Base-by-base conservation (phyloP, 2,329 filamentous ascomycete genomes). In the Dactylellina leptospora region DNA sequence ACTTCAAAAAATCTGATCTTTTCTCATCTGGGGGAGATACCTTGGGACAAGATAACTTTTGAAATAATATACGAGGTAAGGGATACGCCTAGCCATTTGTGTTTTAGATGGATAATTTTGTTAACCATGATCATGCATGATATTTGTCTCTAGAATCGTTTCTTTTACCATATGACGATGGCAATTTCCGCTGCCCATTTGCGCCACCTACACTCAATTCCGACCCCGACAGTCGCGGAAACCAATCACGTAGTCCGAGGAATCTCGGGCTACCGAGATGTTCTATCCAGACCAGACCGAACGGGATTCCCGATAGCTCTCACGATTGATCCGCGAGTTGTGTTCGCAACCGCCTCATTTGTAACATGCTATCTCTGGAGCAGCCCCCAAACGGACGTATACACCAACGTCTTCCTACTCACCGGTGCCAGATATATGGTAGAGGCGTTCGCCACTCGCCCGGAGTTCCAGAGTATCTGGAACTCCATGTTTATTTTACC, bases 41-140 rank as follows among this genome's bases (percentile, higher is more conserved):
- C 51, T 13, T 55, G 51, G 51, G 18, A 42, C 13, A n/a, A 16
- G n/a, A 28, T 18, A 1, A 42, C 51, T 3, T 55, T 55, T 27
- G 51, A 55, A 4, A 55, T 55, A 8, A 6, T 22, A 4, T 55
- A 28, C 30, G 18, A 55, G 30, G 51, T 55, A 55, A 40, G 16
- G 2, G 2, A 30, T 4, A 25, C 30, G 2, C 4, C 20, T 33
- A n/a, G n/a, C n/a, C n/a, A n/a, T n/a, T n/a, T n/a, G n/a, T n/a
- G n/a, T n/a, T n/a, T n/a, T n/a, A n/a, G n/a, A n/a, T n/a, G n/a
- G n/a, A n/a, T n/a, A n/a, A n/a, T n/a, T n/a, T n/a, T n/a, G n/a
- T n/a, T n/a, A n/a, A n/a, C n/a, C n/a, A n/a, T n/a, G n/a, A n/a
- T n/a, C n/a, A 6, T 6, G 40, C 16, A 8, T 6, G 18, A 6